Evolutionary conservation across 2,329 filamentous ascomycete genomes (phyloP).

Genomic region (Ceratocystis variospora): DNA sequence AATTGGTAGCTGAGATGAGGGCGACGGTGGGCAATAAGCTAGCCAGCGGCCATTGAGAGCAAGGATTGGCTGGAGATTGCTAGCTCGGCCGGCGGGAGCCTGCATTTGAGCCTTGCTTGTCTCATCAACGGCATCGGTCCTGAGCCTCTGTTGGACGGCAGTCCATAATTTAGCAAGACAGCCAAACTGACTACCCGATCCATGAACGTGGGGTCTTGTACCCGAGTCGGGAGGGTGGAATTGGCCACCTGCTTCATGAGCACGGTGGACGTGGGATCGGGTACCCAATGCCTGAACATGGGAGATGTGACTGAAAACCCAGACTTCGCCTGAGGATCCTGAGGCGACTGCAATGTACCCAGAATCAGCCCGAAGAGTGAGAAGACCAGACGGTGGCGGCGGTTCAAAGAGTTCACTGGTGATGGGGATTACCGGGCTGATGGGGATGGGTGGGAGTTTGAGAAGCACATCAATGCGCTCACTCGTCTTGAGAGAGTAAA

Average conservation of each 20-base stretch:
- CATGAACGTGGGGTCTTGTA: conserved; percentile 18
- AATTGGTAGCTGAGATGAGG: conserved; percentile 55
- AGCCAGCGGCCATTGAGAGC: conserved; percentile 62
- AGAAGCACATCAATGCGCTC: conserved; percentile 60
- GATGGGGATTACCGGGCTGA: conserved; percentile 41
- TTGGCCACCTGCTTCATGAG: no score
- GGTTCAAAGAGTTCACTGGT: conserved; percentile 52
- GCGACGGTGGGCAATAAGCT: conserved; percentile 59
- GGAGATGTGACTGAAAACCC: conserved; percentile 49
- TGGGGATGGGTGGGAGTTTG: conserved; percentile 48
- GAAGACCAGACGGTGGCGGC: conserved; percentile 55
- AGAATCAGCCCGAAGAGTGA: conserved; percentile 59
- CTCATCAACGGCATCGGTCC: conserved; percentile 36
- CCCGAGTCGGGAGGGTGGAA: no score
- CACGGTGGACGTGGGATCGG: no score
- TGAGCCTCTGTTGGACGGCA: conserved; percentile 50
- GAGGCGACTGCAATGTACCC: conserved; percentile 64
- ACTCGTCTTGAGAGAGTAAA: conserved; percentile 73
- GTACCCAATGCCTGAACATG: neutral
- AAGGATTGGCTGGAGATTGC: conserved; percentile 48
- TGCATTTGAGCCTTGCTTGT: conserved; percentile 29
- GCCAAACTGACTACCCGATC: conserved; percentile 33
- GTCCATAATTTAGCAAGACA: conserved; percentile 93
- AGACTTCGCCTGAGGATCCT: conserved; percentile 74
- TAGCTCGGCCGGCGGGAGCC: conserved; percentile 29